Conservation (phyloP, 2,329 filamentous ascomycete species). For the Uncinocarpus reesii region DNA sequence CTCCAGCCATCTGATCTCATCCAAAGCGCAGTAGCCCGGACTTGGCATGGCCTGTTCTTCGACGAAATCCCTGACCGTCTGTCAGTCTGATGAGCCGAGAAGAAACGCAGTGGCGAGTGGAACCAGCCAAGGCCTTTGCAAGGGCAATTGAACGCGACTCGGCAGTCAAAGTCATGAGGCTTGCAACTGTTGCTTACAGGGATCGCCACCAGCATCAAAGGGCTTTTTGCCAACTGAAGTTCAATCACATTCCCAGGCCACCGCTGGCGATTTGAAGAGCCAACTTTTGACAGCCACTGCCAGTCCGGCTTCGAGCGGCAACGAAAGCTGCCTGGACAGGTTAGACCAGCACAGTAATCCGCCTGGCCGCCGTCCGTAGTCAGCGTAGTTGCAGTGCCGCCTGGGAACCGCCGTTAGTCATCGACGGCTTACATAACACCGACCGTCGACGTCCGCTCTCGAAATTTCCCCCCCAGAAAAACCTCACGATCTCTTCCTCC, state of each 20-base stretch:
- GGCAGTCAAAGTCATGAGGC: neutral
- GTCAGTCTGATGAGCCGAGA: too few relatives aligned
- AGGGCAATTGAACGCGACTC: conserved; percentile 1
- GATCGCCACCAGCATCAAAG: too few relatives aligned
- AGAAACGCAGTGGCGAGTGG: conserved; percentile 8
- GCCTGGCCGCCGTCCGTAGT: neutral
- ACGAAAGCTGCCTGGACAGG: neutral
- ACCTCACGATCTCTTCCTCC: neutral
- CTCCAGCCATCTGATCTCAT: neutral
- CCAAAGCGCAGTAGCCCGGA: neutral
- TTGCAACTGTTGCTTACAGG: too few relatives aligned
- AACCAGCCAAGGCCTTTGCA: conserved; percentile 1
- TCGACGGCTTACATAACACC: neutral
- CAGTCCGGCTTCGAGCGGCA: neutral
- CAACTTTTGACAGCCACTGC: neutral
- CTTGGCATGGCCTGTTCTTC: neutral
- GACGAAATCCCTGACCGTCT: neutral
- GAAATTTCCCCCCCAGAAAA: neutral
- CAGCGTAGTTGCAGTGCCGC: neutral
- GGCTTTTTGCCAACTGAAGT: too few relatives aligned
- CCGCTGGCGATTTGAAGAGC: too few relatives aligned
- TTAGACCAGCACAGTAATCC: too few relatives aligned
- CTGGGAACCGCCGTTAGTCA: neutral
- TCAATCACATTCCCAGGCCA: neutral
- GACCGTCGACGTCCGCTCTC: neutral